Conservation (phyloP, 371 early-diverging fungal species). For the Apophysomyces sp. region DNA sequence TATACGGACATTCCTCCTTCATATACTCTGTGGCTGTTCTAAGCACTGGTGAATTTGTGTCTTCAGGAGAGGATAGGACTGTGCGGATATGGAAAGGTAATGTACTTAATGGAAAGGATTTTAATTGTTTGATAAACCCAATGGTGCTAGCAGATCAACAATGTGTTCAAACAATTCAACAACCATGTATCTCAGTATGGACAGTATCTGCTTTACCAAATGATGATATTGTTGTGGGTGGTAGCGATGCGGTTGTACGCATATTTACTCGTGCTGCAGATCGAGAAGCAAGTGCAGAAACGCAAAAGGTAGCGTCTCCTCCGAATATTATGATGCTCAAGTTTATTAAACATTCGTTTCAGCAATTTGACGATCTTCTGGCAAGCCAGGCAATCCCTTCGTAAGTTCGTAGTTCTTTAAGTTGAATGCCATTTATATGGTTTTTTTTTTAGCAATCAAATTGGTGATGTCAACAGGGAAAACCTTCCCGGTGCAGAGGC, state of each 20-base stretch:
- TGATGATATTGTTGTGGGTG: conserved; percentile 87
- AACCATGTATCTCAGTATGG: conserved; percentile 95
- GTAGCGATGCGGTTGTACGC: conserved; percentile 83
- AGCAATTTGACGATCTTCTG: conserved; percentile 70
- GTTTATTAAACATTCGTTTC: background rate
- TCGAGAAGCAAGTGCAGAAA: conserved; percentile 62
- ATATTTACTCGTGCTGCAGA: conserved; percentile 71
- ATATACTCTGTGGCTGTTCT: conserved; percentile 80
- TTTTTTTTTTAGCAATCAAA: conserved; percentile 65
- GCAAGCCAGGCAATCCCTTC: conserved; percentile 76
- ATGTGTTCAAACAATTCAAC: conserved; percentile 79
- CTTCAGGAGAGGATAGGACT: conserved; percentile 93
- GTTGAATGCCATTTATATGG: conserved; percentile 26
- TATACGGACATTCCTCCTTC: conserved; percentile 91
- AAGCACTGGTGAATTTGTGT: conserved; percentile 79
- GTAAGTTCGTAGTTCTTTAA: conserved; percentile 38
- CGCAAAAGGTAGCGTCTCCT: conserved; percentile 41
- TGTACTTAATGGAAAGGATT: background rate
- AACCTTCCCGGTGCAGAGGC: conserved; percentile 82
- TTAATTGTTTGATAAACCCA: background rate
- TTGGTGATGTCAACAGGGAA: conserved; percentile 84
- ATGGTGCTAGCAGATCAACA: conserved; percentile 44
- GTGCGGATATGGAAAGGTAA: conserved; percentile 87
- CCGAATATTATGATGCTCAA: background rate
- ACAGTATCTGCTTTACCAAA: conserved; percentile 74